Conservation (phyloP, 768 basidiomycete species). For the Lactarius akahatsu region DNA sequence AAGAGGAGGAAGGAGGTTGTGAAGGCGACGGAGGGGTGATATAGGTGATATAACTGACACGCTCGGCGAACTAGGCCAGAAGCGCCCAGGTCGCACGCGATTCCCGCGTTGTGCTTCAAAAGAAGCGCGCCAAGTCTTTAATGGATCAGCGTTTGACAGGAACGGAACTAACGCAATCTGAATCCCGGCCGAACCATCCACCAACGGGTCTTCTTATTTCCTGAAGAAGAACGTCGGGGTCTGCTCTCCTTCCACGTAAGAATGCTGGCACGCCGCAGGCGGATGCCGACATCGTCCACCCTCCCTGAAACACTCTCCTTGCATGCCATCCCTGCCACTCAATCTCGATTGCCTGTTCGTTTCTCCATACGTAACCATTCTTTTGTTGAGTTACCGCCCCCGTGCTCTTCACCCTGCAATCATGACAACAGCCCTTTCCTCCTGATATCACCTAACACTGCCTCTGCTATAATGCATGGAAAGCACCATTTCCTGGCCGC, state of each 20-base stretch:
- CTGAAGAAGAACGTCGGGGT: background rate
- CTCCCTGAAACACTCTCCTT: background rate
- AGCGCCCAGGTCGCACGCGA: slow-evolving; percentile 23
- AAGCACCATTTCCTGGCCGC: background rate
- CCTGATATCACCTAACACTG: no score
- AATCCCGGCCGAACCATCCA: slow-evolving; percentile 15
- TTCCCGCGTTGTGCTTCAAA: slow-evolving; percentile 23
- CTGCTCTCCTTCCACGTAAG: slow-evolving; percentile 2
- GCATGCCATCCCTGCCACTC: background rate
- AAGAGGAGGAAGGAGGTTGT: slow-evolving; percentile 20
- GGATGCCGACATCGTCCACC: background rate
- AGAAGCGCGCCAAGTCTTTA: slow-evolving; percentile 21
- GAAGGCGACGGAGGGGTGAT: slow-evolving; percentile 26
- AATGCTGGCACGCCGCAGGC: background rate
- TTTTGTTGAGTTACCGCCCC: background rate
- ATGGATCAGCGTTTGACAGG: slow-evolving; percentile 30
- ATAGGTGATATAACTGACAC: slow-evolving; percentile 25
- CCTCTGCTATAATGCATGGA: no score
- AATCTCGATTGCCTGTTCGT: background rate
- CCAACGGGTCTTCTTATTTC: background rate
- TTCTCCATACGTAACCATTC: background rate
- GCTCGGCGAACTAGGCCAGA: slow-evolving; percentile 27
- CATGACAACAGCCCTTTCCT: background rate
- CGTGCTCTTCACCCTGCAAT: background rate
- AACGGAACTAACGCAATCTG: slow-evolving; percentile 26